Conservation (phyloP, 148 eudicot genomes). For the Camellia sinensis region DNA sequence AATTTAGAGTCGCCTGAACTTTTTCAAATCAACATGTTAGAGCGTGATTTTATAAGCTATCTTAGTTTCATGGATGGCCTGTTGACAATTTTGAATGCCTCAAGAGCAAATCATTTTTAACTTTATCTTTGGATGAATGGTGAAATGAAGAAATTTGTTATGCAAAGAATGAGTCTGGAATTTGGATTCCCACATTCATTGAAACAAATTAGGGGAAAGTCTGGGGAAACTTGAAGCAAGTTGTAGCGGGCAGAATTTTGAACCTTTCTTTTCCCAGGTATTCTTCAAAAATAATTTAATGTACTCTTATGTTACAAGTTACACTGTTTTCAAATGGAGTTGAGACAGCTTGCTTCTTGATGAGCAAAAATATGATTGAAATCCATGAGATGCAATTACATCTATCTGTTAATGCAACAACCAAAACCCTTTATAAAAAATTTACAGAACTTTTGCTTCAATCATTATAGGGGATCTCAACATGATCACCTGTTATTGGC, state of each 20-base stretch:
- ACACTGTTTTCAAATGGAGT: not conserved
- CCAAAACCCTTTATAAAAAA: not conserved
- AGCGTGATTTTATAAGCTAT: not conserved
- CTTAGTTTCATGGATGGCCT: not conserved
- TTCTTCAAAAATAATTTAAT: not conserved
- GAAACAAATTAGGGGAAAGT: not conserved
- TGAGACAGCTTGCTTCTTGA: not conserved
- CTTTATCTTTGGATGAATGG: not conserved
- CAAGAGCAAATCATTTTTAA: not conserved
- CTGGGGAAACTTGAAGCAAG: not conserved
- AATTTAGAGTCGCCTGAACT: slow-evolving; percentile 46
- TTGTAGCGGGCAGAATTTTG: not conserved
- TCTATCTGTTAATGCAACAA: not conserved
- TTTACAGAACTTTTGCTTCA: not conserved
- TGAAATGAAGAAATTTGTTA: not conserved
- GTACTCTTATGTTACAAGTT: not conserved
- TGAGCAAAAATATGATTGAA: not conserved
- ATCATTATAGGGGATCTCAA: not conserved
- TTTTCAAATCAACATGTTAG: slow-evolving; percentile 6
- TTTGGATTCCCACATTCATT: not conserved
- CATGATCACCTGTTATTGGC: slow-evolving; percentile 61
- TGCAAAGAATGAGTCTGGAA: not conserved
- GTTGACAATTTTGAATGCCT: not conserved
- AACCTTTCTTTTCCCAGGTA: not conserved
- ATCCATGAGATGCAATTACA: not conserved